Percentiles rank a stretch among this genome's conserved stretches.
phyloP scores from a whole-genome alignment of 83 land plant genomes.

The Picea abies region DNA sequence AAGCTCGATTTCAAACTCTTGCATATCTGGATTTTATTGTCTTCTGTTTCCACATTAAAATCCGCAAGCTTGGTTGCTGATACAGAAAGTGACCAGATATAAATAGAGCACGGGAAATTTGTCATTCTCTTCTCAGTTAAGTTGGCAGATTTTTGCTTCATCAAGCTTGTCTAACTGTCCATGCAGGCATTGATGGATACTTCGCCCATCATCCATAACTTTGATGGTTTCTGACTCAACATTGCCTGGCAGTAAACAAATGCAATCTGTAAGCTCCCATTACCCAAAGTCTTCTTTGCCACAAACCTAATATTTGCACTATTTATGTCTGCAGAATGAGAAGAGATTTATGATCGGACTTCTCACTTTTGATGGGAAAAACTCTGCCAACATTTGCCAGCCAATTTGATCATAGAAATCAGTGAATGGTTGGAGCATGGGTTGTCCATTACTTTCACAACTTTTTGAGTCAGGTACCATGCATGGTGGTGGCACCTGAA shows the following conservation, averaged over 20 bases:
- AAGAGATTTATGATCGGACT: too few species aligned
- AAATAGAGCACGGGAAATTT: neutral
- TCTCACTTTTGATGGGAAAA: neutral
- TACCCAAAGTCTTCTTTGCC: neutral
- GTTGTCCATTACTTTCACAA: neutral
- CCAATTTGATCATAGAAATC: too few species aligned
- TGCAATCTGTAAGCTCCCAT: neutral
- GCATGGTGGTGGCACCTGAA: neutral
- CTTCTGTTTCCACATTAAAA: neutral
- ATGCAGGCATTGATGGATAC: neutral
- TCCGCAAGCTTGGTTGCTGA: too few species aligned
- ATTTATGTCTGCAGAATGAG: neutral
- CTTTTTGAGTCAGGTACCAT: neutral
- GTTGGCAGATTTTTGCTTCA: neutral
- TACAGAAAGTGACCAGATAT: too few species aligned
- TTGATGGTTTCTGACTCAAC: neutral
- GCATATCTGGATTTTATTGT: neutral
- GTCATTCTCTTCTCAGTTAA: neutral
- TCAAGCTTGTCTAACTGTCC: neutral
- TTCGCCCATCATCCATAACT: neutral
- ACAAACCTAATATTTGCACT: neutral
- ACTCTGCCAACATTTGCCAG: neutral
- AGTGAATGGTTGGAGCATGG: too few species aligned
- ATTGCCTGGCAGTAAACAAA: neutral
- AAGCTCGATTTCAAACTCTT: too few species aligned